Conservation (phyloP, 768 basidiomycete genomes). For the Suillus discolor region DNA sequence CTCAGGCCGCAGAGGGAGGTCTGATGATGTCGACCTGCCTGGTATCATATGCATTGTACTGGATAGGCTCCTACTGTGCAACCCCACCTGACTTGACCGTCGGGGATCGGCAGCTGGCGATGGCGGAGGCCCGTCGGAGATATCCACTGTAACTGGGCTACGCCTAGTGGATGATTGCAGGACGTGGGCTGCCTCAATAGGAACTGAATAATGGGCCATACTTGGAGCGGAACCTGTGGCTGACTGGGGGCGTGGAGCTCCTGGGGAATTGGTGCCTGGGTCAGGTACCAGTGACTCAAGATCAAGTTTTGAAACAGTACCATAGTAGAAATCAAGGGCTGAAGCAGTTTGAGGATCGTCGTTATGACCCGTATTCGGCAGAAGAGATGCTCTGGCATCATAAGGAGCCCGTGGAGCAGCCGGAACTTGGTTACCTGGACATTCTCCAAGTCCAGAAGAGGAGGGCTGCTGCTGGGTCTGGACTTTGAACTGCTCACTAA, state of each 20-base stretch:
- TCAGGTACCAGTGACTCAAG: conserved; percentile 9
- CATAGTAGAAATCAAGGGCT: conserved; percentile 21
- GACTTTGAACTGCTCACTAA: conserved; percentile 20
- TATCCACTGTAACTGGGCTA: not conserved
- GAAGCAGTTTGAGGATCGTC: conserved; percentile 8
- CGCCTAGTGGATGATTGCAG: not conserved
- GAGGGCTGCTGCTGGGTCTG: not conserved
- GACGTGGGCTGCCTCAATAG: not conserved
- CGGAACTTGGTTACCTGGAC: not conserved
- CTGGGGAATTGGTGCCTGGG: conserved; percentile 3
- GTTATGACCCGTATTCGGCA: not conserved
- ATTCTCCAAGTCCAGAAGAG: conserved; percentile 4
- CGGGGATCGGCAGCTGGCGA: not conserved
- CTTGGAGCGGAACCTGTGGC: not conserved
- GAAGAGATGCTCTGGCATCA: not conserved
- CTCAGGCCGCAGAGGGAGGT: not conserved
- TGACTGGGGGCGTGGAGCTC: conserved; percentile 7
- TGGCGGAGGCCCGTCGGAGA: not conserved
- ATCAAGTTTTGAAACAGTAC: conserved; percentile 12
- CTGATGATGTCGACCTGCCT: not conserved
- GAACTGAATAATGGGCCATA: not conserved
- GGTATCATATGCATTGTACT: not conserved
- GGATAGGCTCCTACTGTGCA: not conserved
- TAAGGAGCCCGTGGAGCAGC: not conserved
- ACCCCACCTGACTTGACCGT: not conserved